These are phyloP conservation scores for Salix brachista DNA, from an alignment of 345 rosid species.

Conservation along the genomic window DNA sequence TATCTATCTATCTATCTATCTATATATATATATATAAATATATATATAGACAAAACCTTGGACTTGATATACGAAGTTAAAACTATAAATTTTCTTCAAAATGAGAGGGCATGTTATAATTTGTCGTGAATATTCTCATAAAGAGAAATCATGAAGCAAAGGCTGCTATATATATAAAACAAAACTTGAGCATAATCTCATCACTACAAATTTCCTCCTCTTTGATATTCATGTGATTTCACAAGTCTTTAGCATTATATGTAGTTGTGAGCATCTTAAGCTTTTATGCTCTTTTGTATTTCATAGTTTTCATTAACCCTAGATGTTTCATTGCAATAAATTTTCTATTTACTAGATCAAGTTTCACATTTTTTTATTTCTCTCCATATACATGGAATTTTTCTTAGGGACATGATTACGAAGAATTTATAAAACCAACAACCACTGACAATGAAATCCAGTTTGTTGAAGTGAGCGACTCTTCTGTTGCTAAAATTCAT, in stretches of 20 bases:
- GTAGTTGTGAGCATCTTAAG: background rate
- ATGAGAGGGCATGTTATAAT: no score
- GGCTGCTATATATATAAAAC: no score
- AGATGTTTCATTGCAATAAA: background rate
- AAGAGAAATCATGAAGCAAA: no score
- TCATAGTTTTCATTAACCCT: background rate
- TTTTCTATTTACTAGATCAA: background rate
- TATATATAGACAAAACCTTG: no score
- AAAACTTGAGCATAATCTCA: no score
- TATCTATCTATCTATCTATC: no score
- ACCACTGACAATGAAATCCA: slow-evolving; percentile 59
- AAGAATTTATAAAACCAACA: slow-evolving; percentile 70
- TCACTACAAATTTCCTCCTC: no score
- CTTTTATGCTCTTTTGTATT: background rate
- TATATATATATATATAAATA: no score
- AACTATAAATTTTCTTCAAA: no score
- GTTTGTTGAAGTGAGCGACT: slow-evolving; percentile 53
- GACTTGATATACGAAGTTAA: no score
- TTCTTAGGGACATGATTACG: slow-evolving; percentile 54
- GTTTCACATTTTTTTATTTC: background rate
- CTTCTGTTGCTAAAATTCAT: slow-evolving; percentile 50
- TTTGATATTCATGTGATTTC: no score
- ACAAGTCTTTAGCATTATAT: background rate
- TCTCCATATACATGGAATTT: background rate
- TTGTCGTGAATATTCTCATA: no score